Percentiles rank a stretch among this genome's conserved stretches.
phyloP scores from a whole-genome alignment of 1,284 basidiomycete species.

The Rhodotorula mucilaginosa region DNA sequence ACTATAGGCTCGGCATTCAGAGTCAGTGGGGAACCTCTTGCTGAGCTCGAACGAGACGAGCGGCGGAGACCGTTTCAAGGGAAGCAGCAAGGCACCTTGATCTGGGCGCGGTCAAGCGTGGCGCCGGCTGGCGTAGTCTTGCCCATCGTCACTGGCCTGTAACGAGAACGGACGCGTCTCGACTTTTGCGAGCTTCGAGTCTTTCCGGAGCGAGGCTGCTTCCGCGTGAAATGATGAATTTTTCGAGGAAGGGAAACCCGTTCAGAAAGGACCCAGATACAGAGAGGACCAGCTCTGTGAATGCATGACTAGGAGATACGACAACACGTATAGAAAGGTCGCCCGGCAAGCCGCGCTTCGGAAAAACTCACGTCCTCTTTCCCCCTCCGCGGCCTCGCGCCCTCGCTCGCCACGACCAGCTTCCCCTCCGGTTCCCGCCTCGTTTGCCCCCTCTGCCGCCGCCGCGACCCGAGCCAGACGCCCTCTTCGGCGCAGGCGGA shows the following conservation, averaged over 20 bases:
- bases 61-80: neutral
- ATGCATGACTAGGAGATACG: neutral
- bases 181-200: neutral
- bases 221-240: neutral
- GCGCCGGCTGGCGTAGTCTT: neutral
- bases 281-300: neutral
- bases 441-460: neutral
- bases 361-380: neutral
- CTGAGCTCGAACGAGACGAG: constrained; percentile 4
- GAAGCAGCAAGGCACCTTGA: constrained; percentile 11
- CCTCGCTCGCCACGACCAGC: constrained; percentile 6
- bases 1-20: constrained; percentile 44
- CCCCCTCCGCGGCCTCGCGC: constrained; percentile 3
- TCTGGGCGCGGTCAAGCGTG: constrained; percentile 1
- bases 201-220: neutral
- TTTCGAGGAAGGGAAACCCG: too few relatives aligned
- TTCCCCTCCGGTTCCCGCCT: neutral
- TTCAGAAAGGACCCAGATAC: neutral
- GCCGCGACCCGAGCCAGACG: neutral
- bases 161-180: neutral
- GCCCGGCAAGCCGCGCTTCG: neutral
- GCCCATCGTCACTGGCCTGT: neutral
- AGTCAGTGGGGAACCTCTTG: neutral
- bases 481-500: neutral
- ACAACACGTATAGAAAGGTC: neutral